phyloP scores from a whole-genome alignment of 1,284 basidiomycete genomes.

The Sanghuangporus sanghuang region DNA sequence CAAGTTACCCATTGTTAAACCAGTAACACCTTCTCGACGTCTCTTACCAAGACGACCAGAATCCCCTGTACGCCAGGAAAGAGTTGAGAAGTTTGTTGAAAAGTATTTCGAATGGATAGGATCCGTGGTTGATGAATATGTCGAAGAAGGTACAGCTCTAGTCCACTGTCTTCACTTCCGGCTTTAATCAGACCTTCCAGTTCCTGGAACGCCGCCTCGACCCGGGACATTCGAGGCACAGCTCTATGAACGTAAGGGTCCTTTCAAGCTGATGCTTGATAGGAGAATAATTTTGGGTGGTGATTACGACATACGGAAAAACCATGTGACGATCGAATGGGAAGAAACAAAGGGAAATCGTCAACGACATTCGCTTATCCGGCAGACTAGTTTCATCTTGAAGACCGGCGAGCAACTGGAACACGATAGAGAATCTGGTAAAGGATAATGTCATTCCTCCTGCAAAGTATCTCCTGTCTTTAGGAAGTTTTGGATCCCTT shows the following conservation, averaged over 20 bases:
- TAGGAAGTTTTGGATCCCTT: too few species aligned
- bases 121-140: slow-evolving; percentile 16
- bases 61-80: neutral
- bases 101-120: slow-evolving; percentile 42
- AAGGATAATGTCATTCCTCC: too few species aligned
- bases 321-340: slow-evolving; percentile 1
- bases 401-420: neutral
- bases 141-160: neutral
- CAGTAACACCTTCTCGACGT: slow-evolving; percentile 28
- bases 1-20: slow-evolving; percentile 48
- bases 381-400: neutral
- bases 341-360: neutral
- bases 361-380: neutral
- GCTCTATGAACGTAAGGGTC: neutral
- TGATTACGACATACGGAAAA: neutral
- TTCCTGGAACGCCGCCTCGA: slow-evolving; percentile 2
- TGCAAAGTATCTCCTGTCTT: too few species aligned
- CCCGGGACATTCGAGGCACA: slow-evolving; percentile 4
- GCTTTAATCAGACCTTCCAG: neutral
- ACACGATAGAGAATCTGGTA: too few species aligned
- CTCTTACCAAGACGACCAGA: slow-evolving; percentile 27
- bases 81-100: slow-evolving; percentile 14
- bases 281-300: neutral
- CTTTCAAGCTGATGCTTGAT: slow-evolving; percentile 2
- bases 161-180: neutral